These are phyloP conservation scores for Penicillium sp. DNA, from an alignment of 2,329 filamentous ascomycete genomes.

Conservation along the genomic window DNA sequence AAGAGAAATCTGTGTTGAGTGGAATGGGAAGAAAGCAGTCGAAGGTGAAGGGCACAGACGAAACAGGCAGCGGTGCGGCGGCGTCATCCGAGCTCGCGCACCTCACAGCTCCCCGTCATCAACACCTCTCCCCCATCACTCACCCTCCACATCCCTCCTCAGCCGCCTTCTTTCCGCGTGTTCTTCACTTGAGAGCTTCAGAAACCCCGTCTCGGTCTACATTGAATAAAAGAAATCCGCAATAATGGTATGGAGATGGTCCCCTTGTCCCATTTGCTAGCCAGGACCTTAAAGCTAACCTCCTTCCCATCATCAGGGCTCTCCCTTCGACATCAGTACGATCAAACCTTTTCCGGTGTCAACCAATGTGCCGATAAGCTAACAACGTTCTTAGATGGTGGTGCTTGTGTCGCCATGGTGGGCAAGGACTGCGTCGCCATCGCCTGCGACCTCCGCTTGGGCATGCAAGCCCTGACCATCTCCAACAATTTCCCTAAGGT, in stretches of 20 bases:
- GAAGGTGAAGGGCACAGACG: slow-evolving; percentile 19
- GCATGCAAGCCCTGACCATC: slow-evolving; percentile 92
- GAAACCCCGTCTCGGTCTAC: slow-evolving; percentile 3
- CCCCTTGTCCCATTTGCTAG: slow-evolving; percentile 14
- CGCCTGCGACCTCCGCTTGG: slow-evolving; percentile 96
- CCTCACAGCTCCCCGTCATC: slow-evolving; percentile 32
- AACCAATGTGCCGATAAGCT: slow-evolving; percentile 9
- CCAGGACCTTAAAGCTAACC: slow-evolving; percentile 33
- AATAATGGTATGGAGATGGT: slow-evolving; percentile 25
- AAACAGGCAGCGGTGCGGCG: slow-evolving; percentile 31
- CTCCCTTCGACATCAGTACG: slow-evolving; percentile 94
- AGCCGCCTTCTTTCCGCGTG: slow-evolving; percentile 8
- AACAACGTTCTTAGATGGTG: slow-evolving; percentile 61
- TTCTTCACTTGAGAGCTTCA: slow-evolving; percentile 14
- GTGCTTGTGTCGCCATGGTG: slow-evolving; percentile 97
- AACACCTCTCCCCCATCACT: slow-evolving; percentile 23
- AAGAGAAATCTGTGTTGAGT: background rate
- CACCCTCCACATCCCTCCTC: slow-evolving; percentile 15
- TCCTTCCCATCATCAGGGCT: slow-evolving; percentile 61
- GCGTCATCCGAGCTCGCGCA: slow-evolving; percentile 36
- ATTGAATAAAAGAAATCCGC: slow-evolving; percentile 17
- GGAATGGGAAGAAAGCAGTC: slow-evolving; percentile 28
- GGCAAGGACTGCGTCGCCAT: slow-evolving; percentile 99
- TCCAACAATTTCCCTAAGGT: slow-evolving; percentile 99
- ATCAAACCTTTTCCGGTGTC: slow-evolving; percentile 7